These are phyloP conservation scores for Irpex sp. DNA, from an alignment of 1,284 basidiomycete species.

Conservation along the genomic window DNA sequence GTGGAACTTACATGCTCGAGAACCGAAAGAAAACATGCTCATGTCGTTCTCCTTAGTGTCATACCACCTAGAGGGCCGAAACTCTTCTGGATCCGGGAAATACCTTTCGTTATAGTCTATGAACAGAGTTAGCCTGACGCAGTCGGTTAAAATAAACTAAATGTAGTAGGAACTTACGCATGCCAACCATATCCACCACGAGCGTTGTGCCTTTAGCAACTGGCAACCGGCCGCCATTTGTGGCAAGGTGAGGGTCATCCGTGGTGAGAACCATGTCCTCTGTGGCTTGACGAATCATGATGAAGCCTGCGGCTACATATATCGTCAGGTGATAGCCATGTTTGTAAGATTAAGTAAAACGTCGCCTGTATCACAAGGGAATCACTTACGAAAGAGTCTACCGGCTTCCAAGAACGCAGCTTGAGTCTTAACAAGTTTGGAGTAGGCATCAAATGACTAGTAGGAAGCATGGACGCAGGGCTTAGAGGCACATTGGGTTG, in stretches of 20 bases:
- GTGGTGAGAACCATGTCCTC: not conserved
- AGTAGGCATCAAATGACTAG: too few relatives aligned
- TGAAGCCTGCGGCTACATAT: too few relatives aligned
- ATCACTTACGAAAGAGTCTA: too few relatives aligned
- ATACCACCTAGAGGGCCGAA: constrained; percentile 39
- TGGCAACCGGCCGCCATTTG: constrained; percentile 14
- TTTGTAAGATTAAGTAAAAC: too few relatives aligned
- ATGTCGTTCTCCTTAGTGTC: constrained; percentile 11
- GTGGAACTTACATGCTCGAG: constrained; percentile 38
- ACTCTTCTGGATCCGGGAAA: constrained; percentile 36
- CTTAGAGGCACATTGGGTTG: too few relatives aligned
- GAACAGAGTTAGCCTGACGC: not conserved
- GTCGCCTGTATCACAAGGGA: too few relatives aligned
- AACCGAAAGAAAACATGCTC: constrained; percentile 29
- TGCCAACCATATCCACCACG: constrained; percentile 46
- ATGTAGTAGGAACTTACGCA: constrained; percentile 37
- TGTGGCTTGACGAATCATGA: not conserved
- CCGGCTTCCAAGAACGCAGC: too few relatives aligned
- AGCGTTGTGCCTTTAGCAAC: constrained; percentile 25
- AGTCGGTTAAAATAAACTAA: constrained; percentile 24
- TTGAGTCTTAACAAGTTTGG: too few relatives aligned
- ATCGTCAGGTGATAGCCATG: too few relatives aligned
- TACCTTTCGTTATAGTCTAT: constrained; percentile 28
- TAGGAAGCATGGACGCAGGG: not conserved
- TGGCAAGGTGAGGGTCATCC: not conserved